phyloP scores from a whole-genome alignment of 2,329 filamentous ascomycete species.

The Chaetoscypha palmicola region DNA sequence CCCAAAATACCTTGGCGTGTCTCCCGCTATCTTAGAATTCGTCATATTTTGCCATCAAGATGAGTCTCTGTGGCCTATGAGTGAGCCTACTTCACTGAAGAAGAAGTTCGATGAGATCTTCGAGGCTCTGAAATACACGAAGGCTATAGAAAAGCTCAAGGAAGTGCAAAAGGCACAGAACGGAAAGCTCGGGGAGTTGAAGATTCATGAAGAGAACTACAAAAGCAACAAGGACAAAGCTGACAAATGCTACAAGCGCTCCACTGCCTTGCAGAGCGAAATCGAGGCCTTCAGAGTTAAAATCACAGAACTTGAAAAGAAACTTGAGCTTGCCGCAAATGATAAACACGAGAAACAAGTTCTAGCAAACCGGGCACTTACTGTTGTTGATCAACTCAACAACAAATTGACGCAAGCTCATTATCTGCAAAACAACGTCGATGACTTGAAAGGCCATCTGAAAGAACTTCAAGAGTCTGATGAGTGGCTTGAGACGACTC shows the following conservation, averaged over 20 bases:
- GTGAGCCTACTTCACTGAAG: slow-evolving; percentile 77
- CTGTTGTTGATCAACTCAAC: slow-evolving; percentile 66
- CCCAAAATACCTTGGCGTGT: slow-evolving; percentile 81
- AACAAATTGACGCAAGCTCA: slow-evolving; percentile 69
- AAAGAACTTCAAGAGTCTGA: slow-evolving; percentile 75
- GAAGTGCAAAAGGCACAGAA: slow-evolving; percentile 75
- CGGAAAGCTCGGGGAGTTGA: slow-evolving; percentile 64
- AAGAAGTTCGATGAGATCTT: slow-evolving; percentile 98
- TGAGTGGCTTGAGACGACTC: slow-evolving; percentile 60
- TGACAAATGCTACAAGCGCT: slow-evolving; percentile 61
- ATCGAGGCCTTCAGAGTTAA: slow-evolving; percentile 56
- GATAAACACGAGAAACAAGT: slow-evolving; percentile 58
- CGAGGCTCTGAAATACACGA: slow-evolving; percentile 93
- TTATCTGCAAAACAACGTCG: slow-evolving; percentile 62
- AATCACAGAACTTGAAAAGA: slow-evolving; percentile 48
- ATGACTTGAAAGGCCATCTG: slow-evolving; percentile 64
- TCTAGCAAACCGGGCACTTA: slow-evolving; percentile 65
- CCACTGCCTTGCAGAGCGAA: slow-evolving; percentile 56
- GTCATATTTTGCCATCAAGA: slow-evolving; percentile 99
- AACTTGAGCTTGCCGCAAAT: slow-evolving; percentile 53
- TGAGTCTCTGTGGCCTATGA: slow-evolving; percentile 94
- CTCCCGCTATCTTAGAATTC: slow-evolving; percentile 79
- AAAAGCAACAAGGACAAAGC: slow-evolving; percentile 82
- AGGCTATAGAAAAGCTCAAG: slow-evolving; percentile 94
- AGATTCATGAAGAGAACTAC: slow-evolving; percentile 67